phyloP scores from a whole-genome alignment of 495 filamentous ascomycete species.

The Trichocladium antarcticum region DNA sequence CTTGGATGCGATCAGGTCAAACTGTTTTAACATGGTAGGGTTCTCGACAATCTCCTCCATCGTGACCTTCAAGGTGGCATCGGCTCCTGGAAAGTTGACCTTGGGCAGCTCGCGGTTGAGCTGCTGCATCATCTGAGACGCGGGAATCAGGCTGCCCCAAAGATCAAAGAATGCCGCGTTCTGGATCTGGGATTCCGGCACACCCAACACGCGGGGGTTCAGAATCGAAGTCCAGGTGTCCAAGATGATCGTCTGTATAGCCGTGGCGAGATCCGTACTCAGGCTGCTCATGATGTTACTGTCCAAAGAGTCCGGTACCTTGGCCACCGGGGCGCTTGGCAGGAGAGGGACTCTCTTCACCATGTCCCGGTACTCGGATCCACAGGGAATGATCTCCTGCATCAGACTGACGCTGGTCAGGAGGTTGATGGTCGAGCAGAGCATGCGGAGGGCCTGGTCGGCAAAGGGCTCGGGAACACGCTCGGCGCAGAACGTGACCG shows the following conservation, averaged over 20 bases:
- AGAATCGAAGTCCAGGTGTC: conserved; percentile 33
- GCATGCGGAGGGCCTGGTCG: conserved; percentile 32
- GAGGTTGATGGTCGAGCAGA: conserved; percentile 30
- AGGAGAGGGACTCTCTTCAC: conserved; percentile 30
- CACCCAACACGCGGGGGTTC: conserved; percentile 30
- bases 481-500: conserved; percentile 34
- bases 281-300: conserved; percentile 9
- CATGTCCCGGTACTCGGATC: conserved; percentile 26
- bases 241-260: conserved; percentile 29
- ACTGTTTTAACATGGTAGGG: conserved; percentile 39
- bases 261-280: conserved; percentile 20
- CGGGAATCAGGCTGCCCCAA: conserved; percentile 38
- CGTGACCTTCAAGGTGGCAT: conserved; percentile 23
- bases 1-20: conserved; percentile 37
- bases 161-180: conserved; percentile 40
- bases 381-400: conserved; percentile 31
- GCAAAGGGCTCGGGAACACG: conserved; percentile 30
- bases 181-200: conserved; percentile 32
- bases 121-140: conserved; percentile 34
- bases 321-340: conserved; percentile 6
- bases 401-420: conserved; percentile 34
- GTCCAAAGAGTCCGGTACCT: conserved; percentile 11
- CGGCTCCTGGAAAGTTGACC: conserved; percentile 11
- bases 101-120: conserved; percentile 31
- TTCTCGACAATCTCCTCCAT: conserved; percentile 40